A percentile compares a stretch with the other conserved stretches of the same genome.
Evolutionary conservation across 169 alveolate genomes (phyloP).

Genomic region (Babesia gibsoni): DNA sequence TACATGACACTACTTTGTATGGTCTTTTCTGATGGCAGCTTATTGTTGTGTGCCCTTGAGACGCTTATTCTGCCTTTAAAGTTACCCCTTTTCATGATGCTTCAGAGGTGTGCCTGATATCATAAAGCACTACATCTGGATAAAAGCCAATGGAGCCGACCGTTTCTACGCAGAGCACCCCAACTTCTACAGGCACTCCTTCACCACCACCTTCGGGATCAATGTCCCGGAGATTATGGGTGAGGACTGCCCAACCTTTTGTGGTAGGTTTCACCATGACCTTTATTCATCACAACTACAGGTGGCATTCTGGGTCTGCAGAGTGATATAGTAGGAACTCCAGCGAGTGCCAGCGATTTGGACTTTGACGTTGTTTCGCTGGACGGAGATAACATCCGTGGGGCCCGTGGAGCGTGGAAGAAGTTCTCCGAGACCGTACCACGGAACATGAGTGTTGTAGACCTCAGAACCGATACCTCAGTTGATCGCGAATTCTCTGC

Average conservation of each 20-base stretch:
- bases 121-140: slow-evolving; percentile 59
- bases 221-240: slow-evolving; percentile 53
- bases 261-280: slow-evolving; percentile 23
- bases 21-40: too few relatives aligned
- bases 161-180: slow-evolving; percentile 55
- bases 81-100: not conserved
- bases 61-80: too few relatives aligned
- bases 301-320: slow-evolving; percentile 61
- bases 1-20: too few relatives aligned
- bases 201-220: slow-evolving; percentile 54
- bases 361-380: slow-evolving; percentile 8
- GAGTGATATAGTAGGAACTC: slow-evolving; percentile 42
- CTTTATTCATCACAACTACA: not conserved
- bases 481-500: too few relatives aligned
- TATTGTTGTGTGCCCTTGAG: too few relatives aligned
- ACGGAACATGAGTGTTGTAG: slow-evolving; percentile 1
- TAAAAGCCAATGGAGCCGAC: slow-evolving; percentile 66
- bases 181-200: slow-evolving; percentile 44
- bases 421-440: not conserved
- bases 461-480: not conserved
- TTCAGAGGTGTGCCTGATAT: slow-evolving; percentile 63
- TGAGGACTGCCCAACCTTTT: slow-evolving; percentile 63
- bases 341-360: slow-evolving; percentile 13
- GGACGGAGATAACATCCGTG: slow-evolving; percentile 14
- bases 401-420: slow-evolving; percentile 2